Evolutionary conservation across 805 yeast genomes (phyloP).

Genomic region (Ogataea methanolica): DNA sequence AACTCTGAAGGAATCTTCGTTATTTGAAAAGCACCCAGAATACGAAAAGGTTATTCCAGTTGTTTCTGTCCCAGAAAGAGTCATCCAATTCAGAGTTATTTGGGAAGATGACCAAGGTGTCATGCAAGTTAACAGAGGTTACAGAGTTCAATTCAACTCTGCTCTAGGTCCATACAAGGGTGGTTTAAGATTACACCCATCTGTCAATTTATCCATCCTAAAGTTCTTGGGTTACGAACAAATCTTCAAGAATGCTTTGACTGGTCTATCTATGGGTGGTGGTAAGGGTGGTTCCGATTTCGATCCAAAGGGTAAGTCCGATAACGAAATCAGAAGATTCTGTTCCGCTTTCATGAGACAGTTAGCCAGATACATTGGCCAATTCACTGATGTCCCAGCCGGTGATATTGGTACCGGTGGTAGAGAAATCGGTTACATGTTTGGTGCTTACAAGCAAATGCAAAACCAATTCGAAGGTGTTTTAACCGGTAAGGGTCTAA

Average conservation of each 20-base stretch:
- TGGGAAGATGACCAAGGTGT: constrained; percentile 97
- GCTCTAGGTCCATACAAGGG: constrained; percentile 99
- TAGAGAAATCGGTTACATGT: constrained; percentile 88
- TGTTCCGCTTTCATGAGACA: constrained; percentile 95
- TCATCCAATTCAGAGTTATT: constrained; percentile 92
- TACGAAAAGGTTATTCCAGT: constrained; percentile 85
- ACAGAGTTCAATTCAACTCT: constrained; percentile 97
- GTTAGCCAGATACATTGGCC: constrained; percentile 93
- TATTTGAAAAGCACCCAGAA: constrained; percentile 85
- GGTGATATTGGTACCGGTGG: constrained; percentile 99
- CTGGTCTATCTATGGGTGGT: constrained; percentile 98
- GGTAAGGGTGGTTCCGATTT: constrained; percentile 99
- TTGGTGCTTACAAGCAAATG: constrained; percentile 93
- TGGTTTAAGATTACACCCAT: constrained; percentile 96
- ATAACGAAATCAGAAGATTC: constrained; percentile 93
- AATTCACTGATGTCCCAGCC: constrained; percentile 97
- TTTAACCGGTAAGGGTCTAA: constrained; percentile 93
- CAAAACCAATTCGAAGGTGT: constrained; percentile 96
- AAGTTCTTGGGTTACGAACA: constrained; percentile 98
- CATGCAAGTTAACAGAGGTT: constrained; percentile 92
- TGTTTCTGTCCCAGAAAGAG: constrained; percentile 92
- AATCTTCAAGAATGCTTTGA: constrained; percentile 95
- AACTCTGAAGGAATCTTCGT: constrained; percentile 86
- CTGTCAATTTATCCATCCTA: constrained; percentile 90
- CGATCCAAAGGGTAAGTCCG: constrained; percentile 93